Base-by-base conservation (phyloP, 176 grass and related monocot species). In the Zoysia japonica region DNA sequence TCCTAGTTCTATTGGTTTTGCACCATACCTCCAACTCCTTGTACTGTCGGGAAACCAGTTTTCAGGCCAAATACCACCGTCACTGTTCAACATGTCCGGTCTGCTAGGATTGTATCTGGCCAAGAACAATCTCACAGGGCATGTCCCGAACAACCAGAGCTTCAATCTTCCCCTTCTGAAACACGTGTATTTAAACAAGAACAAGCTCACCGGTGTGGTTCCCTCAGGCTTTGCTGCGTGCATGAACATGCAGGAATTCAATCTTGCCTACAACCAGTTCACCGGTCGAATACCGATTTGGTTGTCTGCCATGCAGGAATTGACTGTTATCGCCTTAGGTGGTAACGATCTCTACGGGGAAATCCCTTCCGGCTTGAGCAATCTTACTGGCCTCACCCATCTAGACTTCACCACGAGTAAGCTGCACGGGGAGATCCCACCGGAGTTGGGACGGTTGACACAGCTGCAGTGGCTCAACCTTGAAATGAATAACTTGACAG, bases 11-110 rank as follows among this genome's bases (percentile, higher is more conserved):
- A 80, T 86, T 14, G 61, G 77, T 4, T 11, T 40, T 5, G 16
- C 42, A 17, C 61, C 61, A 46, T 64, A 73, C 47, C 42, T 87
- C 4, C 14, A 61, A 40, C 2, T 67, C 1, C 73, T 87, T 10
- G 15, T 0, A 11, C 57, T 87, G 8, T 71, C 55, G 4, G 0
- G 0, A 15, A 87, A 87, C 67, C 73, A 56, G 11, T 57, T 87
- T 12, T 77, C 69, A 2, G 79, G 85, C 2, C 12, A 51, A 11
- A 82, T 87, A 28, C 79, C 85, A 0, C 2, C 66, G 2, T 55
- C 79, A 1, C 42, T 82, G 48, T 82, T 82, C 15, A 87, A 87
- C 72, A 71, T 72, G 75, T 82, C 85, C 61, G 62, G 1, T 2
- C 43, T 87, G 40, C 14, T 12, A 63, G 0, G 9, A 0, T 35